Percentiles rank a stretch among this genome's conserved stretches.
phyloP scores from a whole-genome alignment of 1,284 basidiomycete species.

The Tylopilus sp. region DNA sequence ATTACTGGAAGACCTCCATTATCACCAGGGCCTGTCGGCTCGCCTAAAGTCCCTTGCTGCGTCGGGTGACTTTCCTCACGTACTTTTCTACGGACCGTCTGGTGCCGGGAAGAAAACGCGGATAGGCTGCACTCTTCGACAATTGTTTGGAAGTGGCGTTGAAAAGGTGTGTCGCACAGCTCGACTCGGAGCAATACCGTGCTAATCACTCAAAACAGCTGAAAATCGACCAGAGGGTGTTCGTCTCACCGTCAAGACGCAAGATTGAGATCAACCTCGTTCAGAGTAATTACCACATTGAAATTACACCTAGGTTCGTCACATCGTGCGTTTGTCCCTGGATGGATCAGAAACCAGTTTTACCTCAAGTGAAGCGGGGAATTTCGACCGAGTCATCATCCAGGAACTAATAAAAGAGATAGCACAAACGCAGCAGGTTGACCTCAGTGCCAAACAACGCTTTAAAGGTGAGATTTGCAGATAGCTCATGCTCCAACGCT shows the following conservation, averaged over 20 bases:
- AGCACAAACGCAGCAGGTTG: slow-evolving; percentile 98
- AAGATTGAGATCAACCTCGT: slow-evolving; percentile 98
- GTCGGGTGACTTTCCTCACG: slow-evolving; percentile 94
- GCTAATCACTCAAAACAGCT: slow-evolving; percentile 51
- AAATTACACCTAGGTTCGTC: slow-evolving; percentile 90
- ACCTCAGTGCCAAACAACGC: slow-evolving; percentile 89
- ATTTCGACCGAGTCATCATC: slow-evolving; percentile 92
- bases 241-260: slow-evolving; percentile 90
- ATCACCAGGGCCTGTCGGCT: slow-evolving; percentile 80
- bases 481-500: not conserved
- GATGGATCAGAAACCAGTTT: slow-evolving; percentile 1
- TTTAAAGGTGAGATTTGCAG: slow-evolving; percentile 76
- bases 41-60: slow-evolving; percentile 79
- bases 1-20: slow-evolving; percentile 82
- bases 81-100: slow-evolving; percentile 96
- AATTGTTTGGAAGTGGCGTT: slow-evolving; percentile 89
- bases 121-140: slow-evolving; percentile 83
- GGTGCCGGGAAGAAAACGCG: slow-evolving; percentile 99
- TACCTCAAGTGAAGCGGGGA: slow-evolving; percentile 82
- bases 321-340: not conserved
- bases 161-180: slow-evolving; percentile 69
- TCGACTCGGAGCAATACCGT: not conserved
- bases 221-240: slow-evolving; percentile 97
- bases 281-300: slow-evolving; percentile 96
- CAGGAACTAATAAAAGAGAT: slow-evolving; percentile 99